These are phyloP conservation scores for Lichenothelia convexa DNA, from an alignment of 495 filamentous ascomycete species.

Conservation along the genomic window DNA sequence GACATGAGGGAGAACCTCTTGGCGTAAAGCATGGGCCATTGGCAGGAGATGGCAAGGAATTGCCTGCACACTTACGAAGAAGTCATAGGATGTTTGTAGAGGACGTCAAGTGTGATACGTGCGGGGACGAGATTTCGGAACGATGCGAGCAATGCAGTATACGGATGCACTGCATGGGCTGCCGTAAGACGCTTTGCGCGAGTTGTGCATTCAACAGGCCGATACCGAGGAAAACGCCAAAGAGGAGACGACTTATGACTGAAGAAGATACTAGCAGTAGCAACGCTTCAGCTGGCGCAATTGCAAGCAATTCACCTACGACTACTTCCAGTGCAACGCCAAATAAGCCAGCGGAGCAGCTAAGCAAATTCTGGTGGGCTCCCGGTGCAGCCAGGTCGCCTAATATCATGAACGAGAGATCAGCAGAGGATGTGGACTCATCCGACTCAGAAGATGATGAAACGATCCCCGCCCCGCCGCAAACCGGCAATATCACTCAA, in stretches of 20 bases:
- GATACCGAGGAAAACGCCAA: constrained; percentile 22
- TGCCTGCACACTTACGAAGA: constrained; percentile 33
- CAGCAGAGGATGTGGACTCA: constrained; percentile 18
- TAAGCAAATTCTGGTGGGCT: constrained; percentile 37
- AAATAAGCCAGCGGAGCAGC: background rate
- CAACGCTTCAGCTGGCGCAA: too few species aligned
- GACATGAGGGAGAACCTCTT: constrained; percentile 35
- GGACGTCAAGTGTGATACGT: constrained; percentile 35
- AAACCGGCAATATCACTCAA: too few species aligned
- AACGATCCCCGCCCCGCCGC: constrained; percentile 15
- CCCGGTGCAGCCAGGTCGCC: constrained; percentile 33
- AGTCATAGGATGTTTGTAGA: constrained; percentile 37
- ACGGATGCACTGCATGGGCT: constrained; percentile 44
- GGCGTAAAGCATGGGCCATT: constrained; percentile 26
- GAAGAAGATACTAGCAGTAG: too few species aligned
- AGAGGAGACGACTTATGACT: constrained; percentile 14
- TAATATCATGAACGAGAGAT: constrained; percentile 36
- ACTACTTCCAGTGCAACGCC: too few species aligned
- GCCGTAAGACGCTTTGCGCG: constrained; percentile 41
- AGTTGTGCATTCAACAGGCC: constrained; percentile 41
- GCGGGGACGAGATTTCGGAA: constrained; percentile 32
- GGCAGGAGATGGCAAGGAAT: constrained; percentile 36
- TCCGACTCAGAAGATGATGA: constrained; percentile 16
- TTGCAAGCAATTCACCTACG: too few species aligned
- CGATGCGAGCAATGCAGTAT: constrained; percentile 45